Evolutionary conservation across 1,284 basidiomycete genomes (phyloP), one percentile per base, ranked within the genome.

Genomic region (Apiotrichum gamsii): DNA sequence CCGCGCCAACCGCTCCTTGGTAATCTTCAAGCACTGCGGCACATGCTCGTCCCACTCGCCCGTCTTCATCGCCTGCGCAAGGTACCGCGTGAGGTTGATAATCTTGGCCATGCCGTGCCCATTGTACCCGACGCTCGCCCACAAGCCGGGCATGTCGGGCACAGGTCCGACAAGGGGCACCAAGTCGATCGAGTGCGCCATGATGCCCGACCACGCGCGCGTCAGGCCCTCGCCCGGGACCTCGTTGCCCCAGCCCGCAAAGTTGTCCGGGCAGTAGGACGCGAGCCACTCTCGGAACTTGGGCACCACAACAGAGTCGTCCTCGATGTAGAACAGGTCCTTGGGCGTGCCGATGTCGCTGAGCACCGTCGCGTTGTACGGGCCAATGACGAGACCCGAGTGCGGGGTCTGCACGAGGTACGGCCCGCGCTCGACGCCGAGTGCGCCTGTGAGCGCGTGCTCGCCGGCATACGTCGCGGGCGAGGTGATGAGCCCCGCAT

Each of bases 321-420:
- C 51, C 20, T 56, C 49, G 20, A 49, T 46, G 28, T 44, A 44
- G 20, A 45, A 56, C 14, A 55, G 34, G 19, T 58, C 45, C 33
- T 37, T 43, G 13, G 50, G 42, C 4, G n/a, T 33, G 4, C 23
- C 20, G 19, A 57, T 43, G 16, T 19, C 16, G 11, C 46, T 36
- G 20, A 51, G 13, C 8, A 43, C 46, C 8, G 18, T 15, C 4
- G 15, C 10, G 35, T 47, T 38, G 18, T 49, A 47, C 1, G 59
- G 41, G 3, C 60, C 60, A 18, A 59, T 30, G 2, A 63, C 54
- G n/a, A 63, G 30, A 9, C 61, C 59, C 3, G 48, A 40, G 23
- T 56, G 34, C n/a, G 59, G 57, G 1, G 61, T 59, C 19, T 49
- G 49, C 24, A 63, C 57, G 37, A 61, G 52, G 41, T 63, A 63